phyloP scores from a whole-genome alignment of 2,329 filamentous ascomycete species.

The Rosellinia necatrix region DNA sequence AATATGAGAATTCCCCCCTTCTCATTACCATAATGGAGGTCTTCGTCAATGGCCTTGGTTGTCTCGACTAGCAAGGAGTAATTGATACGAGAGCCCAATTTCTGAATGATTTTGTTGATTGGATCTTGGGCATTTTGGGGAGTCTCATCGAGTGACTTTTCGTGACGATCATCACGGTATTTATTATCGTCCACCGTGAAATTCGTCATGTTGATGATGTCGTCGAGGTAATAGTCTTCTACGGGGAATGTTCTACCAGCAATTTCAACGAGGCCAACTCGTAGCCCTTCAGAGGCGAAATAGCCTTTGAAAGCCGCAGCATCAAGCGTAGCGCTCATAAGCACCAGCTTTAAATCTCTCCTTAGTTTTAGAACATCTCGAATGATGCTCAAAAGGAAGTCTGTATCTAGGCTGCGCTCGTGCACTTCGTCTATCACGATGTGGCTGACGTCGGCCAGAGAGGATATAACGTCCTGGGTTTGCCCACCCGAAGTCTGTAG shows the following conservation, averaged over 20 bases:
- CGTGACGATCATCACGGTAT: constrained; percentile 40
- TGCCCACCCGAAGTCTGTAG: constrained; percentile 88
- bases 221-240: constrained; percentile 86
- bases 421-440: constrained; percentile 97
- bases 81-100: constrained; percentile 82
- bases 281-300: constrained; percentile 69
- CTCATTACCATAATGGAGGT: constrained; percentile 66
- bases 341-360: constrained; percentile 82
- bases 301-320: constrained; percentile 83
- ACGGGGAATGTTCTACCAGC: constrained; percentile 89
- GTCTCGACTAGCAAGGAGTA: constrained; percentile 84
- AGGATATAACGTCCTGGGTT: constrained; percentile 77
- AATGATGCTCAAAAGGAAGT: constrained; percentile 87
- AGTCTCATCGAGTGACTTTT: constrained; percentile 49
- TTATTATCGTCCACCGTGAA: constrained; percentile 54
- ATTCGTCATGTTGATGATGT: constrained; percentile 79
- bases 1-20: constrained; percentile 95
- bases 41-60: constrained; percentile 78
- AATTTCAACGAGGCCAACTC: constrained; percentile 83
- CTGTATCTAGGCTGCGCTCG: constrained; percentile 91
- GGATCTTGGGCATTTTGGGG: constrained; percentile 49
- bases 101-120: constrained; percentile 73
- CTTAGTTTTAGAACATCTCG: constrained; percentile 77
- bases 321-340: constrained; percentile 97
- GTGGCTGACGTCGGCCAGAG: constrained; percentile 88